These are phyloP conservation scores for Phlyctochytrium arcticum DNA, from an alignment of 192 early-diverging fungal genomes.

Conservation along the genomic window DNA sequence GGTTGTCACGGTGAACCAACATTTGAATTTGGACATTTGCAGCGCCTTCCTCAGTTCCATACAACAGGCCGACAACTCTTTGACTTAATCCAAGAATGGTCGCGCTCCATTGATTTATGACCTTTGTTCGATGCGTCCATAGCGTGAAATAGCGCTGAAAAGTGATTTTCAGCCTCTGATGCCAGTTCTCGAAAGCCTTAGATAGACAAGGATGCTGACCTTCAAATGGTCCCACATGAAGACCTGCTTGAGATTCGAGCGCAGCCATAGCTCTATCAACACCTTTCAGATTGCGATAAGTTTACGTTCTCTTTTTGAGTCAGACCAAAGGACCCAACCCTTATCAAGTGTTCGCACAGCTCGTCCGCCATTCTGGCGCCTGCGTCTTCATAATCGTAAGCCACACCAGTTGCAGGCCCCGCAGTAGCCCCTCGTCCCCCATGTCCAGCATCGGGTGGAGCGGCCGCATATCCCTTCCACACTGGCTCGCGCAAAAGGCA, in stretches of 20 bases:
- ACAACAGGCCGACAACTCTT: conserved; percentile 61
- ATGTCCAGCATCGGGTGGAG: not conserved
- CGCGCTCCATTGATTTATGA: conserved; percentile 74
- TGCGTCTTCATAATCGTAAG: conserved; percentile 24
- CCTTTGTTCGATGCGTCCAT: conserved; percentile 74
- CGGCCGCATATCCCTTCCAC: not conserved
- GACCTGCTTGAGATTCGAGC: conserved; percentile 58
- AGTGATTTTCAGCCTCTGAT: not conserved
- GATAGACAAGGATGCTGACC: too few species aligned
- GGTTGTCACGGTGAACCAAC: conserved; percentile 9
- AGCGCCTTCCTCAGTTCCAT: conserved; percentile 63
- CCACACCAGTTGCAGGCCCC: not conserved
- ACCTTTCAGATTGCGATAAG: conserved; percentile 30
- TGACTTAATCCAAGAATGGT: conserved; percentile 63
- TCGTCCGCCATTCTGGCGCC: conserved; percentile 65
- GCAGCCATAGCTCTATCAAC: conserved; percentile 74
- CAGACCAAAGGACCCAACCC: too few species aligned
- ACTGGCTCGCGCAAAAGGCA: conserved; percentile 60
- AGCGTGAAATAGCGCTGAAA: conserved; percentile 35
- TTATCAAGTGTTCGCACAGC: conserved; percentile 66
- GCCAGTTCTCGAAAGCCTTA: not conserved
- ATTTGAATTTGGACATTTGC: conserved; percentile 48
- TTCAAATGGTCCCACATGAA: conserved; percentile 81
- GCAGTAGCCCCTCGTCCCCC: not conserved
- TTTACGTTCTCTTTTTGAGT: not conserved